phyloP scores from a whole-genome alignment of 2,329 filamentous ascomycete species.

The Geosmithia morbida region DNA sequence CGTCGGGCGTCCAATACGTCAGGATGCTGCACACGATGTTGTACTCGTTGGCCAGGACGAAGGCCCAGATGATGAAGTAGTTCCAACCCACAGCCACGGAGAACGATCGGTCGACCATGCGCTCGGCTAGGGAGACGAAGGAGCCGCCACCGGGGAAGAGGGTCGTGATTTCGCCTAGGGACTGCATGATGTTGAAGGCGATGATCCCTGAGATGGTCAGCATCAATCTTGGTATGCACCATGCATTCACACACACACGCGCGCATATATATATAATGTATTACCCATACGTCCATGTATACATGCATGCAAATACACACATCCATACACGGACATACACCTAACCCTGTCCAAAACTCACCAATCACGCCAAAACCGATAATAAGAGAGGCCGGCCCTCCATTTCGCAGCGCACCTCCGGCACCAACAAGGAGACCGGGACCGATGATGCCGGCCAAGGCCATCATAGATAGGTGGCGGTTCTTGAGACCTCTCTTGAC shows the following conservation, averaged over 20 bases:
- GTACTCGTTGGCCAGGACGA: slow-evolving; percentile 56
- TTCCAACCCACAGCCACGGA: slow-evolving; percentile 58
- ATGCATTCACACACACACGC: background rate
- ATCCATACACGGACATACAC: background rate
- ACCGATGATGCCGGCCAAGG: slow-evolving; percentile 47
- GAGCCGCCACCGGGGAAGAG: slow-evolving; percentile 57
- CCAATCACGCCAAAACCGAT: slow-evolving; percentile 61
- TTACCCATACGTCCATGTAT: background rate
- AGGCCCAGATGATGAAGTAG: slow-evolving; percentile 54
- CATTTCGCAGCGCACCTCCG: slow-evolving; percentile 51
- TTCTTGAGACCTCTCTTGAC: slow-evolving; percentile 58
- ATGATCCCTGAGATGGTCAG: slow-evolving; percentile 31
- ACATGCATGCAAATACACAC: background rate
- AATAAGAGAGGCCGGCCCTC: slow-evolving; percentile 56
- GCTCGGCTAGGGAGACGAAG: slow-evolving; percentile 55
- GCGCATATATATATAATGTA: background rate
- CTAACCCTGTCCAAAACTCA: slow-evolving; percentile 6
- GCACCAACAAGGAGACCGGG: slow-evolving; percentile 60
- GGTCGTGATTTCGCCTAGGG: slow-evolving; percentile 59
- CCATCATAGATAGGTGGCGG: slow-evolving; percentile 52
- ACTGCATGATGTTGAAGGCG: slow-evolving; percentile 56
- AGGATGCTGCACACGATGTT: slow-evolving; percentile 54
- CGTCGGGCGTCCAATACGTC: slow-evolving; percentile 47
- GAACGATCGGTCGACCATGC: slow-evolving; percentile 58
- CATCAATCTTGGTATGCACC: background rate